These are phyloP conservation scores for Rhizopus delemar DNA, from an alignment of 371 early-diverging fungal genomes.

Conservation along the genomic window DNA sequence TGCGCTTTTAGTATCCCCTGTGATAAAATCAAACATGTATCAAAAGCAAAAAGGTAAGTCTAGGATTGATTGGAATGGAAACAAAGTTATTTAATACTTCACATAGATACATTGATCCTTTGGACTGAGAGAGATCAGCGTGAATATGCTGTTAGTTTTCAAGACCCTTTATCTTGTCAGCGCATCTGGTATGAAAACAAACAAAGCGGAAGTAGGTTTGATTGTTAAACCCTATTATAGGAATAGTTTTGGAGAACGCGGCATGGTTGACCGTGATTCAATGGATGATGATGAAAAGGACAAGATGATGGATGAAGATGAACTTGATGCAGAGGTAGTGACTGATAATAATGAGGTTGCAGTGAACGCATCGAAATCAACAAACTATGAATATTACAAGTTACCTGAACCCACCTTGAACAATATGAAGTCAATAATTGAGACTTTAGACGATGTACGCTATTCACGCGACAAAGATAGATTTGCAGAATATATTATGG, in stretches of 20 bases:
- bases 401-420: conserved; percentile 65
- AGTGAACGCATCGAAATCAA: not conserved
- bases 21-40: conserved; percentile 42
- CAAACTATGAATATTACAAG: not conserved
- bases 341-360: not conserved
- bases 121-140: conserved; percentile 82
- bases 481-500: conserved; percentile 46
- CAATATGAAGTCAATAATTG: conserved; percentile 67
- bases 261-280: not conserved
- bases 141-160: conserved; percentile 91
- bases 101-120: conserved; percentile 84
- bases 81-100: not conserved
- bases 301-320: not conserved
- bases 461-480: conserved; percentile 53
- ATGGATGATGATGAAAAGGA: not conserved
- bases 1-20: not conserved
- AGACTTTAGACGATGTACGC: conserved; percentile 47
- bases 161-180: conserved; percentile 80
- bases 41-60: conserved; percentile 78
- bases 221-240: not conserved
- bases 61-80: not conserved
- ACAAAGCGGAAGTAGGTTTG: not conserved
- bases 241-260: not conserved
- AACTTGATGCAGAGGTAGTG: not conserved
- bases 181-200: conserved; percentile 73